phyloP scores from a whole-genome alignment of 805 yeast genomes.

The Saturnispora zaruensis region DNA sequence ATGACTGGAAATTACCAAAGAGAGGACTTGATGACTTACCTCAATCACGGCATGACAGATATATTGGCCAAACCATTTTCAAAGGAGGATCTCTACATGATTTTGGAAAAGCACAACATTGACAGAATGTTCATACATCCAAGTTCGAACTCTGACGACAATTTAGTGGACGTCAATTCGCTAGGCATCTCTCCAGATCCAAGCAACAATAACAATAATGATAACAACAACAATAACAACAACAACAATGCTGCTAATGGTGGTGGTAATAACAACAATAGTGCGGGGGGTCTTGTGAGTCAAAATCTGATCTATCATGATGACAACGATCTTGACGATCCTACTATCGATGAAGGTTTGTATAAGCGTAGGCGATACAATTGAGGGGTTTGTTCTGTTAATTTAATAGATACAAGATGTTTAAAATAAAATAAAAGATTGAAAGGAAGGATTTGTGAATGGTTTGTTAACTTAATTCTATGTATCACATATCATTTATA shows the following conservation, averaged over 20 bases:
- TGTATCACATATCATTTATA: neutral
- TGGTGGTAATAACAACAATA: neutral
- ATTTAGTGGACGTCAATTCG: neutral
- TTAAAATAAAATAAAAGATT: neutral
- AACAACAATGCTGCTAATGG: neutral
- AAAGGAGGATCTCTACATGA: constrained; percentile 71
- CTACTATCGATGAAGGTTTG: neutral
- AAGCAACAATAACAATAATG: neutral
- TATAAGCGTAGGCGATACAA: constrained; percentile 5
- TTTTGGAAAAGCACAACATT: constrained; percentile 65
- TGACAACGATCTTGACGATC: neutral
- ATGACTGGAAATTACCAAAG: constrained; percentile 89
- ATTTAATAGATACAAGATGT: neutral
- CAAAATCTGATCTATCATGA: neutral
- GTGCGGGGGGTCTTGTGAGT: neutral
- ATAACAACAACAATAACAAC: neutral
- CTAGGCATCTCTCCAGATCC: neutral
- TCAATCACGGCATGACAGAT: constrained; percentile 86
- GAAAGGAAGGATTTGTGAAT: too few species aligned
- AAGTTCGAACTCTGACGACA: neutral
- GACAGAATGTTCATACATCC: constrained; percentile 28
- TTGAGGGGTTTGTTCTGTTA: neutral
- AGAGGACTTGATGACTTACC: constrained; percentile 68
- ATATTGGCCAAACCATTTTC: constrained; percentile 92
- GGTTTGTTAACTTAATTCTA: neutral